Evolutionary conservation across 208 protist genomes (phyloP), one percentile per base, ranked within the genome.

Genomic region (Acanthamoeba sp.): DNA sequence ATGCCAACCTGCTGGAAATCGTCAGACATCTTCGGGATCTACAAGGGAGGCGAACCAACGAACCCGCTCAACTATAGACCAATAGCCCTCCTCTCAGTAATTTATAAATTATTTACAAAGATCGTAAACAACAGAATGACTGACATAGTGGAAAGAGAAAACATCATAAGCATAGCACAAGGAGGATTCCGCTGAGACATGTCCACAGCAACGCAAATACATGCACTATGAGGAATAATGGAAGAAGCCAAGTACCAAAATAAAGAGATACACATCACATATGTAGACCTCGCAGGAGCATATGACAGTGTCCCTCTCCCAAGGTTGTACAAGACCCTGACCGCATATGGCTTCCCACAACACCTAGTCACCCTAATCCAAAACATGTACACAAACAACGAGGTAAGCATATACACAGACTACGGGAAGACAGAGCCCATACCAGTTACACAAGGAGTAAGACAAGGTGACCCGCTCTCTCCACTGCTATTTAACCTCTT

Each of bases 401-500:
- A 12, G 1, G 18, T 40, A 5, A 62, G 34, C 9, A 76, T 76
- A 12, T 27, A 38, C 7, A 76, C 34, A 38, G 66, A 32, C 34
- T 40, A 76, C 38, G 66, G 66, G 20, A 32, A 32, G 2, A 76
- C 66, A 38, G 29, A 76, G 2, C 2, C 7, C 7, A 76, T 76
- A 16, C 20, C 6, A 14, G 34, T 76, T 3, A 76, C 16, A 42
- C n/a, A 76, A 27, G 66, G 66, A 5, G 66, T 76, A 2, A 7
- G 18, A 32, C 66, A 76, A 40, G 66, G 66, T 20, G 66, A 76
- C 66, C 66, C 29, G 7, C 66, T 62, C 6, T 62, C 55, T 2
- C 55, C 55, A 62, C 55, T 62, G 5, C 32, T 76, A 32, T 76
- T 76, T 40, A 76, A 76, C 29, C 66, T 76, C 2, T 76, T 76